Conservation (phyloP, 148 eudicot genomes). For the Cornus suecica region DNA sequence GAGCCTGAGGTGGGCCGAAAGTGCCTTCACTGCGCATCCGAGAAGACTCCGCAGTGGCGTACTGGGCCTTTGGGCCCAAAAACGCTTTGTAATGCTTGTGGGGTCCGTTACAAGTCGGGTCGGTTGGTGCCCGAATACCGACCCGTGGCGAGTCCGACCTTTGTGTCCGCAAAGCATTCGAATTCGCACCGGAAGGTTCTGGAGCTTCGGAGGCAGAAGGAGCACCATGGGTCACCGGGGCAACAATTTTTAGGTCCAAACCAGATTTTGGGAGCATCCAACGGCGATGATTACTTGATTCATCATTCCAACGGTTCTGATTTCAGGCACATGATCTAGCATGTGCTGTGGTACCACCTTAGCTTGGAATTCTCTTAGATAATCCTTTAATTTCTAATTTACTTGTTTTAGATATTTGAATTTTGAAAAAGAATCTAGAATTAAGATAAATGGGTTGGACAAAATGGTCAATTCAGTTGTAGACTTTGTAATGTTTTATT, state of each 20-base stretch:
- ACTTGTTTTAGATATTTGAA: slow-evolving; percentile 11
- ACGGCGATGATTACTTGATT: slow-evolving; percentile 68
- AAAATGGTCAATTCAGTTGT: slow-evolving; percentile 29
- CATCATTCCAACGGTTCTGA: slow-evolving; percentile 62
- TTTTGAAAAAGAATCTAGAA: neutral
- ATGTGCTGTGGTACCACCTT: slow-evolving; percentile 1
- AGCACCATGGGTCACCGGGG: slow-evolving; percentile 46
- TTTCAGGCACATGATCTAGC: slow-evolving; percentile 63
- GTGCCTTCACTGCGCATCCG: slow-evolving; percentile 88
- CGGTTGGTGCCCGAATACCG: slow-evolving; percentile 90
- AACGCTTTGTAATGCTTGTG: slow-evolving; percentile 89
- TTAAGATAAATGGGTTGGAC: slow-evolving; percentile 12
- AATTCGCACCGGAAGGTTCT: slow-evolving; percentile 93
- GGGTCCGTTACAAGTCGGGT: slow-evolving; percentile 96
- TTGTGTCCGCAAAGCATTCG: slow-evolving; percentile 70
- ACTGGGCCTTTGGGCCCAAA: slow-evolving; percentile 96
- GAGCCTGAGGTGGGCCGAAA: slow-evolving; percentile 41
- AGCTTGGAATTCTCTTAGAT: slow-evolving; percentile 1
- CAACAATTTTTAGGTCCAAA: slow-evolving; percentile 36
- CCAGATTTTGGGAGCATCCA: slow-evolving; percentile 46
- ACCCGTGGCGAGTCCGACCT: slow-evolving; percentile 95
- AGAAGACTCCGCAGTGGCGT: slow-evolving; percentile 97
- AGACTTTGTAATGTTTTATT: slow-evolving; percentile 20
- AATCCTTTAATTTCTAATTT: slow-evolving; percentile 8
- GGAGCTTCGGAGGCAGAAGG: slow-evolving; percentile 87